These are phyloP conservation scores for Amanita jacksonii DNA, from an alignment of 768 basidiomycete genomes.

Conservation along the genomic window DNA sequence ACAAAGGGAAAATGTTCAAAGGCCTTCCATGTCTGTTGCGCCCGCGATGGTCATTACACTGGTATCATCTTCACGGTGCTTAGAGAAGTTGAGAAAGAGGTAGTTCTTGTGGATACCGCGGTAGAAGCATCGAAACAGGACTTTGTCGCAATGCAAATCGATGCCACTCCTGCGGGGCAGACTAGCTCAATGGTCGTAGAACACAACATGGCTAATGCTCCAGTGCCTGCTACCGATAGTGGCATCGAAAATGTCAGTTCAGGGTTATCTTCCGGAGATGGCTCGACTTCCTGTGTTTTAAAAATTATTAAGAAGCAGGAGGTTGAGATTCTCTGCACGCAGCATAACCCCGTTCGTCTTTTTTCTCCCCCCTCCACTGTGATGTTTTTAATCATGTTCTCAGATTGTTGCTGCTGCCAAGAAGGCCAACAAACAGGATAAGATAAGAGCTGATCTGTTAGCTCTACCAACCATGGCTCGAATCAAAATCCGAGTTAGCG, in stretches of 20 bases:
- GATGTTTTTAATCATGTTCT: no score
- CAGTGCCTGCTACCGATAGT: neutral
- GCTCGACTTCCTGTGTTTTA: constrained; percentile 28
- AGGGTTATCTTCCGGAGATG: neutral
- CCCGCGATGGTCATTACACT: constrained; percentile 41
- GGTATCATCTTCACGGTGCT: constrained; percentile 53
- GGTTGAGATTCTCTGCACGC: constrained; percentile 70
- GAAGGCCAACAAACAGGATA: constrained; percentile 65
- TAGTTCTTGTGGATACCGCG: constrained; percentile 47
- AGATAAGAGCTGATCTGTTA: constrained; percentile 59
- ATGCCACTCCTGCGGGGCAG: constrained; percentile 10
- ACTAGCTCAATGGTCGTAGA: constrained; percentile 1
- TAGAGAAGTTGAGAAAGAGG: constrained; percentile 75
- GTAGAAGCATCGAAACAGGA: constrained; percentile 10
- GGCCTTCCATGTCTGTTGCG: constrained; percentile 92
- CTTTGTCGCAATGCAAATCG: constrained; percentile 21
- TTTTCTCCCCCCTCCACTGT: no score
- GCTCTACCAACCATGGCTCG: constrained; percentile 61
- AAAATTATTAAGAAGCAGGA: constrained; percentile 68
- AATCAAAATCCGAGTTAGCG: constrained; percentile 77
- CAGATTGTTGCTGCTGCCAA: constrained; percentile 71
- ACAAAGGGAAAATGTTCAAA: constrained; percentile 90
- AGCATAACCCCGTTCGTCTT: constrained; percentile 81
- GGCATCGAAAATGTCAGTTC: constrained; percentile 4
- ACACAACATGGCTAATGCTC: neutral